Evolutionary conservation across 179 eudicot genomes (phyloP).

Genomic region (Beta corolliflora): DNA sequence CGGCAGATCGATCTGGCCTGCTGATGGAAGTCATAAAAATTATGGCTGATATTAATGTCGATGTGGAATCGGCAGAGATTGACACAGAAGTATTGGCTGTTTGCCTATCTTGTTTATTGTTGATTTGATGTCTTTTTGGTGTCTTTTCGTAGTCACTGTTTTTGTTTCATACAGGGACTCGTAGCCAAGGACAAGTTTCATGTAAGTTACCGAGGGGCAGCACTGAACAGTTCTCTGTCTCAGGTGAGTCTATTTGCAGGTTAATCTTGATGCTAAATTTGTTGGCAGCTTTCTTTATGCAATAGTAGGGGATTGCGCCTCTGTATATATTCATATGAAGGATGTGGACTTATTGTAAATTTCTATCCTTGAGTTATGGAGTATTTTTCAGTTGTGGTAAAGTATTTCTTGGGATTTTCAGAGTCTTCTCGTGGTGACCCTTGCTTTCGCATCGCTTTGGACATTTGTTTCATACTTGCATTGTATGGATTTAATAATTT

Average conservation of each 20-base stretch:
- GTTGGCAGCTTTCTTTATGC: neutral
- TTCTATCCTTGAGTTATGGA: neutral
- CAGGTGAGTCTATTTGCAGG: conserved; percentile 52
- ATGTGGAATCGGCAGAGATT: conserved; percentile 94
- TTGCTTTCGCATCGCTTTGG: neutral
- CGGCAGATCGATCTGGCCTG: conserved; percentile 92
- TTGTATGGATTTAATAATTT: neutral
- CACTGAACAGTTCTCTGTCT: conserved; percentile 77
- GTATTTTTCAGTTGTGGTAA: neutral
- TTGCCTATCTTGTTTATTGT: conserved; percentile 13
- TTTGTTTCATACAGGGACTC: conserved; percentile 58
- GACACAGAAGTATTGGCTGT: conserved; percentile 73
- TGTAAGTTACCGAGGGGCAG: conserved; percentile 93
- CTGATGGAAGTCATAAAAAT: conserved; percentile 81
- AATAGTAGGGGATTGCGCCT: neutral
- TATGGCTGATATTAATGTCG: conserved; percentile 75
- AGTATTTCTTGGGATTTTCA: neutral
- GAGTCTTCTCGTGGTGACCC: neutral
- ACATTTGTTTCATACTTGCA: neutral
- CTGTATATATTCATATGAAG: too few relatives aligned
- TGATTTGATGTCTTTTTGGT: neutral
- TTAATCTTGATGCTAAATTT: neutral
- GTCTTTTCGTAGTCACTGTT: neutral
- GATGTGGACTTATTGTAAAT: too few relatives aligned
- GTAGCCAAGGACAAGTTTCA: conserved; percentile 97